These are phyloP conservation scores for Margaritispora aquatica DNA, from an alignment of 495 filamentous ascomycete species.

Conservation along the genomic window DNA sequence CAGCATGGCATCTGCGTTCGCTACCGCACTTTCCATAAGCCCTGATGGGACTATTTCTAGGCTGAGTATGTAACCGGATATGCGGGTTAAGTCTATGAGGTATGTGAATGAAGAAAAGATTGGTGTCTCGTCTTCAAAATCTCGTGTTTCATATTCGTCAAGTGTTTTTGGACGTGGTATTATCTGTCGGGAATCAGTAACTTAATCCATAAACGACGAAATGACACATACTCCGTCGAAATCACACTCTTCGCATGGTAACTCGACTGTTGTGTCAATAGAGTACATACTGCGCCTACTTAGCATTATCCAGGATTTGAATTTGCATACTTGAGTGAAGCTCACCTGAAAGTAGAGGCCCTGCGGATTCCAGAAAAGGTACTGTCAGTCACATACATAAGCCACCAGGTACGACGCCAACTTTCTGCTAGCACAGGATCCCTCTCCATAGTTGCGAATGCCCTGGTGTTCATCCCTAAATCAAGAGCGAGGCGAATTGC, in stretches of 20 bases:
- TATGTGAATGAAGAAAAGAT: slow-evolving; percentile 59
- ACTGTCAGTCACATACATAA: slow-evolving; percentile 61
- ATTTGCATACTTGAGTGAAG: too few species aligned
- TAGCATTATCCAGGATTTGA: too few species aligned
- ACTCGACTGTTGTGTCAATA: slow-evolving; percentile 41
- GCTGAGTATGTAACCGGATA: slow-evolving; percentile 53
- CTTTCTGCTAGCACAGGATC: slow-evolving; percentile 59
- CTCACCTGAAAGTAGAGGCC: slow-evolving; percentile 29
- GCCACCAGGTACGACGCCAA: slow-evolving; percentile 71
- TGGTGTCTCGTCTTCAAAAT: slow-evolving; percentile 41
- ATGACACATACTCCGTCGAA: slow-evolving; percentile 41
- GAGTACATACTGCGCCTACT: slow-evolving; percentile 18
- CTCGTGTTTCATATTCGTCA: slow-evolving; percentile 50
- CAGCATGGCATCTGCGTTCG: slow-evolving; percentile 60
- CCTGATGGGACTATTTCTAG: slow-evolving; percentile 25
- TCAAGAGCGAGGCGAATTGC: slow-evolving; percentile 59
- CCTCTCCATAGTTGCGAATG: slow-evolving; percentile 36
- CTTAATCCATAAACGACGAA: slow-evolving; percentile 12
- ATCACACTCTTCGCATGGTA: slow-evolving; percentile 60
- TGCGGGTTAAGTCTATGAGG: slow-evolving; percentile 52
- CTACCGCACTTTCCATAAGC: slow-evolving; percentile 22
- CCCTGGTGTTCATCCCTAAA: slow-evolving; percentile 54
- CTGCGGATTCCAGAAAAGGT: slow-evolving; percentile 28
- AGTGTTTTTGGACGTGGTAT: slow-evolving; percentile 47
- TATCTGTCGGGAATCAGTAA: slow-evolving; percentile 29